Evolutionary conservation across 2,329 filamentous ascomycete genomes (phyloP).

Genomic region (Alternaria gansuensis): DNA sequence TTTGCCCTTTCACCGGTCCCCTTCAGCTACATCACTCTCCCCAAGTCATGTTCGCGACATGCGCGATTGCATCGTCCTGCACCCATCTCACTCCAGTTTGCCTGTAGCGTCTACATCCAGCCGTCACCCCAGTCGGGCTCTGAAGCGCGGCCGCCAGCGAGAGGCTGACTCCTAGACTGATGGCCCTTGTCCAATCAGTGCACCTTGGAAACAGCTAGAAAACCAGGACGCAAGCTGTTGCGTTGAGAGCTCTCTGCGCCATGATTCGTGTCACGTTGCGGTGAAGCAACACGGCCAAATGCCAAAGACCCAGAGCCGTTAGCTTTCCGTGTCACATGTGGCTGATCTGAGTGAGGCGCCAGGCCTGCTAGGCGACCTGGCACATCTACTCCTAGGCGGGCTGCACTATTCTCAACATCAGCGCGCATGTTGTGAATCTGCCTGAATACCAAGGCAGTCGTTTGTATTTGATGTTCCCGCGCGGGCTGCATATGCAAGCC

Average conservation of each 20-base stretch:
- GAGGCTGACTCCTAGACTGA: conserved; percentile 22
- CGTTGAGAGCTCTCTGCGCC: conserved; percentile 22
- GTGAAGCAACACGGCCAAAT: conserved; percentile 6
- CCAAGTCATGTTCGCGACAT: conserved; percentile 13
- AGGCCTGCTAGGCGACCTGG: background rate
- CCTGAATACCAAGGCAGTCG: conserved; percentile 32
- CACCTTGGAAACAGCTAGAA: conserved; percentile 47
- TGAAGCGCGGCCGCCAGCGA: conserved; percentile 32
- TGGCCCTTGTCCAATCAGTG: conserved; percentile 35
- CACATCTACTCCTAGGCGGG: background rate
- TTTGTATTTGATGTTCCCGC: conserved; percentile 8
- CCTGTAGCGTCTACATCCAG: conserved; percentile 12
- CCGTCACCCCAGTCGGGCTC: conserved; percentile 41
- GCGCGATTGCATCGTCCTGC: conserved; percentile 11
- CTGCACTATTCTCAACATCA: conserved; percentile 13
- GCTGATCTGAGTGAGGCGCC: conserved; percentile 8
- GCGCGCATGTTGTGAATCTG: conserved; percentile 24
- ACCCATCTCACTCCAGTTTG: conserved; percentile 10
- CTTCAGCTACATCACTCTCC: background rate
- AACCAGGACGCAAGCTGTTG: conserved; percentile 32
- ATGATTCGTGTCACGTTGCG: conserved; percentile 41
- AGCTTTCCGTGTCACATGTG: conserved; percentile 7
- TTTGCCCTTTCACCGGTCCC: conserved; percentile 7
- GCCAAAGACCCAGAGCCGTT: conserved; percentile 3
- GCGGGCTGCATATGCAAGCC: conserved; percentile 19